Percentiles rank a stretch among this genome's conserved stretches.
These are phyloP conservation scores for Apiospora hydei DNA, from an alignment of 2,329 filamentous ascomycete species.

Conservation along the genomic window DNA sequence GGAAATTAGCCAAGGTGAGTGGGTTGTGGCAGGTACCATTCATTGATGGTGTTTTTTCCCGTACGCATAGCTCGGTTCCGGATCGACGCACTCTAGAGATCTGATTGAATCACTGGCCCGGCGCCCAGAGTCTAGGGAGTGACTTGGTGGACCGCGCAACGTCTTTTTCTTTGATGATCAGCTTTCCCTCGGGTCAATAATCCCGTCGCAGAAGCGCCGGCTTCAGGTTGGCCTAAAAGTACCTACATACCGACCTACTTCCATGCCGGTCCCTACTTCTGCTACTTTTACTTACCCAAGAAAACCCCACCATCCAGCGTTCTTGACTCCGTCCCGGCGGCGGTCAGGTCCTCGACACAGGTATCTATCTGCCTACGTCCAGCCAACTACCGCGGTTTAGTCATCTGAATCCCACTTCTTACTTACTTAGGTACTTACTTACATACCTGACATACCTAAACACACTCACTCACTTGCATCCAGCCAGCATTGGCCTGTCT, in stretches of 20 bases:
- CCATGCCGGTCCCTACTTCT: not conserved
- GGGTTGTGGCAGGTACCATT: not conserved
- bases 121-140: not conserved
- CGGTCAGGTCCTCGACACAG: not conserved
- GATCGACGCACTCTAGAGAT: not conserved
- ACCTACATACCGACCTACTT: not conserved
- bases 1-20: slow-evolving; percentile 1
- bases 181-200: slow-evolving; percentile 9
- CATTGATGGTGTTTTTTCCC: too few relatives aligned
- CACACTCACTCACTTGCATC: slow-evolving; percentile 22
- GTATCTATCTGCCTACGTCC: not conserved
- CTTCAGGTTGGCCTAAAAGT: slow-evolving; percentile 5
- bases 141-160: slow-evolving; percentile 14
- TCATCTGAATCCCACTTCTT: slow-evolving; percentile 53
- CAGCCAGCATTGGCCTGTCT: not conserved
- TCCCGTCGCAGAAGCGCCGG: slow-evolving; percentile 4
- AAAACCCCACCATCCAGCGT: not conserved
- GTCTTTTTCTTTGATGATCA: slow-evolving; percentile 16
- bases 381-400: slow-evolving; percentile 7
- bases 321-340: not conserved
- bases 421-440: slow-evolving; percentile 54
- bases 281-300: not conserved
- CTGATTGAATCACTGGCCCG: not conserved
- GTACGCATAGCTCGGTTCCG: not conserved
- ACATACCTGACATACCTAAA: slow-evolving; percentile 30